phyloP scores from a whole-genome alignment of 2,329 filamentous ascomycete genomes.

The Neophaeococcomyces mojaviensis region DNA sequence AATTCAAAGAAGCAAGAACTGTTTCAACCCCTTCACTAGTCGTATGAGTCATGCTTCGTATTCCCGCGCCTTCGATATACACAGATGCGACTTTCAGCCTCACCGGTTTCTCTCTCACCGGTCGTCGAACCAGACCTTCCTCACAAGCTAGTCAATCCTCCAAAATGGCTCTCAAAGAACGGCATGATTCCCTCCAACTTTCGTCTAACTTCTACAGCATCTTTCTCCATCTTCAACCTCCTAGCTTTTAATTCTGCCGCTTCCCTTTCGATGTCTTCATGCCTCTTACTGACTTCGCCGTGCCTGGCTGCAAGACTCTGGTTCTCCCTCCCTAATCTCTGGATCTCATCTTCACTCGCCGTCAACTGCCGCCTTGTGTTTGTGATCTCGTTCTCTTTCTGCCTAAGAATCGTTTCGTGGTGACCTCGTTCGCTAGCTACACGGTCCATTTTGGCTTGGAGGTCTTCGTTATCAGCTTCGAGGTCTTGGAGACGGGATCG shows the following conservation, averaged over 20 bases:
- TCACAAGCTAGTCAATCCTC: too few relatives aligned
- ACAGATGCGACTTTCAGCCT: too few relatives aligned
- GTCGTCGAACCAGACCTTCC: too few relatives aligned
- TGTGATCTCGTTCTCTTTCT: constrained; percentile 87
- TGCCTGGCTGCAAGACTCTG: constrained; percentile 49
- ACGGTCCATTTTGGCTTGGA: constrained; percentile 77
- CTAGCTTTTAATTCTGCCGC: constrained; percentile 79
- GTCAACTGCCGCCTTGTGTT: constrained; percentile 78
- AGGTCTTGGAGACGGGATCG: constrained; percentile 71
- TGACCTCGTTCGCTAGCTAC: constrained; percentile 86
- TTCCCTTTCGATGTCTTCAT: constrained; percentile 83
- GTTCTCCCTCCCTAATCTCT: constrained; percentile 71
- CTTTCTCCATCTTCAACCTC: constrained; percentile 74
- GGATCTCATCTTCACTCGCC: constrained; percentile 73
- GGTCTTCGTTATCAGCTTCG: constrained; percentile 68
- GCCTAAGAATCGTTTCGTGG: constrained; percentile 86
- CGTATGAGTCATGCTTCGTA: too few relatives aligned
- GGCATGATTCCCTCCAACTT: constrained; percentile 82
- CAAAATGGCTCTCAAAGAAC: constrained; percentile 21
- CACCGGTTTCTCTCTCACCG: too few relatives aligned
- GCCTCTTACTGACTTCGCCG: constrained; percentile 43
- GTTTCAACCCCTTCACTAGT: too few relatives aligned
- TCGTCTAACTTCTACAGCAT: constrained; percentile 79
- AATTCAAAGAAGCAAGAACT: too few relatives aligned
- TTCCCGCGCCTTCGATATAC: too few relatives aligned